Base-by-base conservation (phyloP, 345 rosid species). In the Linum usitatissimum region DNA sequence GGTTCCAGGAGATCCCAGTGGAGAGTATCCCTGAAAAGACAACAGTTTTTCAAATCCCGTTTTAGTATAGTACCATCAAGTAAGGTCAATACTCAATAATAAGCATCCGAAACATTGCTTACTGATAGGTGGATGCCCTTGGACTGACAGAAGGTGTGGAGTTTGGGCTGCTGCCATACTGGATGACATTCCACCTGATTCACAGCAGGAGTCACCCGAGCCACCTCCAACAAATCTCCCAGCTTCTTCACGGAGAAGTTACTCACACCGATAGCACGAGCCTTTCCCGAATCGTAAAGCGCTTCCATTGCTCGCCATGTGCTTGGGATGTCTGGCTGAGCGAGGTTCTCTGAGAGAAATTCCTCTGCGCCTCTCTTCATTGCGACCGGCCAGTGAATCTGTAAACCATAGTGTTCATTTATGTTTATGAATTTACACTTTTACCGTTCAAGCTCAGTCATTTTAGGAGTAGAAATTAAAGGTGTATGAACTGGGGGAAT, bases 21-120 rank as follows among this genome's bases (percentile, higher is more conserved):
- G 68, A 59, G 60, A 53, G 62, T 45, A 70, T 69, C 85, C 86
- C 84, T 60, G 38, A 60, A 17, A 60, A 5, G 6, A 4, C 4
- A 0, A 12, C n/a, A 60, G 21, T 55, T 3, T 3, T 23, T 23
- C 28, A 23, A 23, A 23, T 23, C 28, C 28, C 1, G 28, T 23
- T 23, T 23, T 23, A 23, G 28, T 18, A 3, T 55, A 18, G n/a
- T 23, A 55, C 3, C 23, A 9, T 18, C 9, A 28, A 18, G 2
- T 28, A n/a, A 19, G 23, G 7, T 18, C 9, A 34, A 34, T 28
- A 13, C 2, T 28, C 30, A n/a, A 55, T 18, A 18, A 28, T n/a
- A 13, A 55, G 18, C 59, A 34, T 34, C 8, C 6, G 7, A 28
- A 6, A 15, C 28, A 19, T 55, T n/a, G 34, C 63, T 60, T 18